A percentile compares a stretch with the other conserved stretches of the same genome.
Evolutionary conservation across 495 filamentous ascomycete species (phyloP).

Genomic region (Pseudomonodictys pantanalensis): DNA sequence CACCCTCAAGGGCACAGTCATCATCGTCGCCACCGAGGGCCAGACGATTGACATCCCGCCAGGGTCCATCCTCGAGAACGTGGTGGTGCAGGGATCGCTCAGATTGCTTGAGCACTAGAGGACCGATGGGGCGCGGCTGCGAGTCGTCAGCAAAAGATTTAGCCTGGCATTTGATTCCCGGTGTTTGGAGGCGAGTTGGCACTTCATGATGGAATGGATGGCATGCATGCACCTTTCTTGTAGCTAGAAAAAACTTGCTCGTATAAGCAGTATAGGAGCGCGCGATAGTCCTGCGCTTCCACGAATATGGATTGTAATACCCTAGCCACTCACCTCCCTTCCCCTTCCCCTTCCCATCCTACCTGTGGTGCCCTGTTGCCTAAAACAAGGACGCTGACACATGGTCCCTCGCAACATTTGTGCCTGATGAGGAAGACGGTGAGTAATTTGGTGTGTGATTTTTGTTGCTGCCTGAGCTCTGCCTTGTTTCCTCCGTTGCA

Average conservation of each 20-base stretch:
- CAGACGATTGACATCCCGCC: constrained; percentile 97
- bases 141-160: neutral
- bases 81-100: constrained; percentile 97
- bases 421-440: neutral
- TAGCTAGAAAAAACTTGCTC: constrained; percentile 13
- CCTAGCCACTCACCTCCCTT: too few species aligned
- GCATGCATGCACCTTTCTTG: constrained; percentile 1
- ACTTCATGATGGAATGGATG: neutral
- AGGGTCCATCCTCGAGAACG: constrained; percentile 95
- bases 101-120: constrained; percentile 85
- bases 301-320: constrained; percentile 9
- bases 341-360: too few species aligned
- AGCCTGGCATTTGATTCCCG: neutral
- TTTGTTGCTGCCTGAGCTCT: constrained; percentile 4
- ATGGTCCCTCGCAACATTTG: neutral
- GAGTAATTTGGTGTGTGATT: neutral
- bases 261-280: too few species aligned
- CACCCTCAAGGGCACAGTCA: constrained; percentile 97
- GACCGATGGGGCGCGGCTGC: neutral
- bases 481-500: neutral
- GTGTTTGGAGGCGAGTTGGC: neutral
- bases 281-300: neutral
- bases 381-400: too few species aligned
- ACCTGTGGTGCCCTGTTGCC: too few species aligned
- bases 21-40: constrained; percentile 97